A percentile compares a stretch with the other conserved stretches of the same genome.
These are phyloP conservation scores for Diophrys appendiculata DNA, from an alignment of 73 alveolate genomes.

Conservation along the genomic window DNA sequence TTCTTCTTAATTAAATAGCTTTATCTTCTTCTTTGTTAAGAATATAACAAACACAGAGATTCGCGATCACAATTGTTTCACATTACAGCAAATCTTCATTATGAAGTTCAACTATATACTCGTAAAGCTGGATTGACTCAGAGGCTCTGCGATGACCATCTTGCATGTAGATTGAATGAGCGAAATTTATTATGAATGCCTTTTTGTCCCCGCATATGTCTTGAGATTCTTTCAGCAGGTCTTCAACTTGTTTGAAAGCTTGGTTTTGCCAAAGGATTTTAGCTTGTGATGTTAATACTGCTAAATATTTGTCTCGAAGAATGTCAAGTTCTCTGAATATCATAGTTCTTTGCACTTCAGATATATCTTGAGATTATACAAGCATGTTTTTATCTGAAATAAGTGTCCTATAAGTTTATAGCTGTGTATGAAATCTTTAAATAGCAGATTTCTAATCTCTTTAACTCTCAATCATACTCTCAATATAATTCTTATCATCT, in stretches of 20 bases:
- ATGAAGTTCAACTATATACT: constrained; percentile 33
- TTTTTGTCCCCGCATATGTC: constrained; percentile 57
- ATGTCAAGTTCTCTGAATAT: constrained; percentile 20
- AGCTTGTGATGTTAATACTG: constrained; percentile 74
- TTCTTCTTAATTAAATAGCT: constrained; percentile 63
- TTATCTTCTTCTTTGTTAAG: constrained; percentile 60
- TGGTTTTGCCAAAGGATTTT: constrained; percentile 73
- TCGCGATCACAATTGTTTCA: constrained; percentile 74
- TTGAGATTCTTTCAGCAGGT: constrained; percentile 51
- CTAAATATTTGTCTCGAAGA: constrained; percentile 65
- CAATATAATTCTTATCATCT: constrained; percentile 54
- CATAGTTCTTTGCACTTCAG: background rate
- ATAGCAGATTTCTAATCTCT: constrained; percentile 42
- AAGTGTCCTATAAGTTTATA: constrained; percentile 19
- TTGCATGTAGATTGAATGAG: constrained; percentile 77
- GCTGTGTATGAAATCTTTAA: constrained; percentile 9
- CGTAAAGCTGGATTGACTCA: constrained; percentile 68
- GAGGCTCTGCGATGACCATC: constrained; percentile 37
- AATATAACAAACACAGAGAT: constrained; percentile 72
- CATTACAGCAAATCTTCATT: constrained; percentile 53
- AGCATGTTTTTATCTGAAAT: constrained; percentile 7
- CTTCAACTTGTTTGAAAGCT: constrained; percentile 61
- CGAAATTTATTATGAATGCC: constrained; percentile 61
- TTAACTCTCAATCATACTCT: constrained; percentile 25
- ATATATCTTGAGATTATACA: constrained; percentile 13